Conservation (phyloP, 148 eudicot species). For the Nepenthes mirabilis region DNA sequence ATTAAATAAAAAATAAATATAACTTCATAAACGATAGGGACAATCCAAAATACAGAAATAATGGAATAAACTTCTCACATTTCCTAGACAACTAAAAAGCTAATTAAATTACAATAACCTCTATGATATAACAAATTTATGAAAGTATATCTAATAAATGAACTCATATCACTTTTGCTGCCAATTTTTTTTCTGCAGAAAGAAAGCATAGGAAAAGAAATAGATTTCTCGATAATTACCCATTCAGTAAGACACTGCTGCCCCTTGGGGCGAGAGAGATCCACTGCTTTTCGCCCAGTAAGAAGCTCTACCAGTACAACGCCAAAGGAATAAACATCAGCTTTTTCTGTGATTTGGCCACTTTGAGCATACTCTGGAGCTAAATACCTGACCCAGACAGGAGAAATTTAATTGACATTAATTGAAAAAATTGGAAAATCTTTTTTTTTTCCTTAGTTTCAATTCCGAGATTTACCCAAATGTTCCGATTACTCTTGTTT, state of each 20-base stretch:
- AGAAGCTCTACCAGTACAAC: constrained; percentile 66
- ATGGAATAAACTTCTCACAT: too few species aligned
- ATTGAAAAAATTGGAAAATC: neutral
- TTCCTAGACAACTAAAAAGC: too few species aligned
- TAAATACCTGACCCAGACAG: constrained; percentile 32
- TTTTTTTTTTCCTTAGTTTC: too few species aligned
- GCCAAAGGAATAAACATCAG: constrained; percentile 70
- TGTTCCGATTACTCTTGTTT: constrained; percentile 69
- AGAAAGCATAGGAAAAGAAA: neutral
- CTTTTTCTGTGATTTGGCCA: constrained; percentile 73
- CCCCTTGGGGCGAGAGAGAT: constrained; percentile 58
- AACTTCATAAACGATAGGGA: too few species aligned
- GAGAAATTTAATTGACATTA: neutral
- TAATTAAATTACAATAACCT: too few species aligned
- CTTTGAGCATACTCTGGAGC: constrained; percentile 81
- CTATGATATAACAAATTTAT: too few species aligned
- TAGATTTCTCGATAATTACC: constrained; percentile 19
- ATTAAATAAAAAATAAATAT: too few species aligned
- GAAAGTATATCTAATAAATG: too few species aligned
- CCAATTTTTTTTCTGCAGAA: too few species aligned
- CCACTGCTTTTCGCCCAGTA: constrained; percentile 68
- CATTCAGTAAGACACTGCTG: constrained; percentile 76
- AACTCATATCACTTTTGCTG: too few species aligned
- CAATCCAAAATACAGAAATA: too few species aligned
- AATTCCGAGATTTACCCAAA: constrained; percentile 35